Percentiles rank a stretch among this genome's conserved stretches.
These are phyloP conservation scores for Eucalyptus sideroxylon DNA, from an alignment of 345 rosid genomes.

Conservation along the genomic window DNA sequence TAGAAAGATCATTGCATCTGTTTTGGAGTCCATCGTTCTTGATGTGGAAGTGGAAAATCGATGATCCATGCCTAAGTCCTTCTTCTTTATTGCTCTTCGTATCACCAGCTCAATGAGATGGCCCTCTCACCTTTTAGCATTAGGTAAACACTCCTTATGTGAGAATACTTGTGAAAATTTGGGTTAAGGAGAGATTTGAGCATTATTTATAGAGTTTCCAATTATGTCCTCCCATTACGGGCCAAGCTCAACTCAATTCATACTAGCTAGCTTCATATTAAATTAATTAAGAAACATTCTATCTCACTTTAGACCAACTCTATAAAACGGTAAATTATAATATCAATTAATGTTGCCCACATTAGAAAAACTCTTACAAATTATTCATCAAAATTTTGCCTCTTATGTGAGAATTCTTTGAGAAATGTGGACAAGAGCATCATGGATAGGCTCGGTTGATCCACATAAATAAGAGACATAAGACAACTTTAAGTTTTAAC, in stretches of 20 bases:
- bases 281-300: accelerated
- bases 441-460: background rate
- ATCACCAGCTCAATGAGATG: accelerated
- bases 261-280: too few species aligned
- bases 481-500: background rate
- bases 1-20: too few species aligned
- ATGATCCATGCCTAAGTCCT: too few species aligned
- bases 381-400: background rate
- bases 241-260: accelerated
- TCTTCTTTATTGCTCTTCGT: too few species aligned
- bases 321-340: too few species aligned
- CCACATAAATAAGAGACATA: background rate
- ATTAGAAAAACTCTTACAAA: too few species aligned
- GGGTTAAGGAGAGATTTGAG: accelerated
- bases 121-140: accelerated
- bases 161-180: too few species aligned
- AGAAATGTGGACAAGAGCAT: background rate
- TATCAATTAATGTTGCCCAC: too few species aligned
- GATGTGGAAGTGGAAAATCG: too few species aligned
- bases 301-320: too few species aligned
- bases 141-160: too few species aligned
- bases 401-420: background rate
- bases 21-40: accelerated
- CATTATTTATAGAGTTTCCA: too few species aligned
- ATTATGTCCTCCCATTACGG: accelerated